These are phyloP conservation scores for Hymenoscyphus albidus DNA, from an alignment of 2,329 filamentous ascomycete species.

Conservation along the genomic window DNA sequence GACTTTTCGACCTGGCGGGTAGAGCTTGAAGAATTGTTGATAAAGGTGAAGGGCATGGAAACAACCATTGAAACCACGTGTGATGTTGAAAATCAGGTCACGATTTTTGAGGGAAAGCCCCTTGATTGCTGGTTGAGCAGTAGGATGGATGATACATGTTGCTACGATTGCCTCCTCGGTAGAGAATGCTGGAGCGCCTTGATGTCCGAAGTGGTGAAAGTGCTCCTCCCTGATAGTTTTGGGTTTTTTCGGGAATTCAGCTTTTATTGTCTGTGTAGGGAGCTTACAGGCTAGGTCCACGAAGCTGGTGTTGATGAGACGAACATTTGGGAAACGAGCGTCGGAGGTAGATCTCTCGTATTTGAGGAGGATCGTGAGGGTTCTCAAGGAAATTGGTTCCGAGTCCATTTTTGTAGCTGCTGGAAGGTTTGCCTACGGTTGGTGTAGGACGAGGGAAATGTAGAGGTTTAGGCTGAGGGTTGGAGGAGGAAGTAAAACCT, in stretches of 20 bases:
- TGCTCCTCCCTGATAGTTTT: neutral
- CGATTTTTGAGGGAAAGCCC: neutral
- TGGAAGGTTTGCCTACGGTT: too few relatives aligned
- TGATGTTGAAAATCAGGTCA: neutral
- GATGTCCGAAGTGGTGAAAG: neutral
- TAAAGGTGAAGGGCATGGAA: neutral
- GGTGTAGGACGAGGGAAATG: too few relatives aligned
- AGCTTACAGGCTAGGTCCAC: neutral
- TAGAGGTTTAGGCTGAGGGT: too few relatives aligned
- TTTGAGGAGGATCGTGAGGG: too few relatives aligned
- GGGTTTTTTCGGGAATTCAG: neutral
- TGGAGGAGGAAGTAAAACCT: too few relatives aligned
- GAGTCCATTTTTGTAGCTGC: too few relatives aligned
- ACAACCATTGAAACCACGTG: neutral
- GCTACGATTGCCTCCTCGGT: too few relatives aligned
- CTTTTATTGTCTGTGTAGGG: accelerated
- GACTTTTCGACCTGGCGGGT: neutral
- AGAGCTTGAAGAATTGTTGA: neutral
- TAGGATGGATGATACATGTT: neutral
- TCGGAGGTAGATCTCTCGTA: too few relatives aligned
- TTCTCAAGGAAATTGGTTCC: too few relatives aligned
- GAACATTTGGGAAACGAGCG: too few relatives aligned
- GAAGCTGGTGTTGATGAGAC: neutral
- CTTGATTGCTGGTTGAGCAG: neutral
- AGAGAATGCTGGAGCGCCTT: neutral